phyloP scores from a whole-genome alignment of 352 stramenopile species.

The Elongisporangium anandrum region DNA sequence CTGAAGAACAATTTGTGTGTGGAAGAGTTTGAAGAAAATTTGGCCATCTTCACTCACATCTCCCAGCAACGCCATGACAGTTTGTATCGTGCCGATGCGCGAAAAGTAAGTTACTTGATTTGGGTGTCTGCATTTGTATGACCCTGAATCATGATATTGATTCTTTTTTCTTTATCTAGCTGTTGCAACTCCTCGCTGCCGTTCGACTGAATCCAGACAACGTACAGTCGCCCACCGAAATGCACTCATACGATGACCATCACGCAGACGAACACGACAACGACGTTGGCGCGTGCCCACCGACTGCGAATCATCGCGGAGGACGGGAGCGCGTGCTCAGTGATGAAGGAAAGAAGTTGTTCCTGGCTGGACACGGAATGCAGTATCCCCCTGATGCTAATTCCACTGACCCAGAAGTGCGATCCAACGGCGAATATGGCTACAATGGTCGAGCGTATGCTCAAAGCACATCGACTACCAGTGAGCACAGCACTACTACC shows the following conservation, averaged over 20 bases:
- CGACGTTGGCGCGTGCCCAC: slow-evolving; percentile 45
- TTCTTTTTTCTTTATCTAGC: slow-evolving; percentile 10
- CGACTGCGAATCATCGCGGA: slow-evolving; percentile 64
- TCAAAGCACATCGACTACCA: slow-evolving; percentile 16
- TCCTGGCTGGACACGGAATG: slow-evolving; percentile 49
- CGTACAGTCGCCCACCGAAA: slow-evolving; percentile 56
- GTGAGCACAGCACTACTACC: slow-evolving; percentile 1
- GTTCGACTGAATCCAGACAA: slow-evolving; percentile 77
- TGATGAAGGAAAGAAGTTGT: slow-evolving; percentile 83
- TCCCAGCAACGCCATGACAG: slow-evolving; percentile 82
- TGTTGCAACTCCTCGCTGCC: slow-evolving; percentile 77
- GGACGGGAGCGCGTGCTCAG: slow-evolving; percentile 71
- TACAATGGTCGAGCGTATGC: slow-evolving; percentile 27
- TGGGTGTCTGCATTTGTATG: not conserved
- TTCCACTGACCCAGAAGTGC: slow-evolving; percentile 11
- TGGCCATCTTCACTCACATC: slow-evolving; percentile 76
- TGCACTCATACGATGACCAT: slow-evolving; percentile 20
- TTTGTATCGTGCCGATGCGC: slow-evolving; percentile 73
- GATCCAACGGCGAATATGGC: slow-evolving; percentile 10
- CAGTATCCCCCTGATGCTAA: slow-evolving; percentile 15
- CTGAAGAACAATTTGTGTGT: slow-evolving; percentile 79
- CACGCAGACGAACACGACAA: slow-evolving; percentile 25
- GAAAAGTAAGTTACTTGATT: slow-evolving; percentile 35
- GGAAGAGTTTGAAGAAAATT: slow-evolving; percentile 73
- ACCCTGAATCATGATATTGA: not conserved